Conservation (phyloP, 192 early-diverging fungal genomes). For the Coemansia sp. region DNA sequence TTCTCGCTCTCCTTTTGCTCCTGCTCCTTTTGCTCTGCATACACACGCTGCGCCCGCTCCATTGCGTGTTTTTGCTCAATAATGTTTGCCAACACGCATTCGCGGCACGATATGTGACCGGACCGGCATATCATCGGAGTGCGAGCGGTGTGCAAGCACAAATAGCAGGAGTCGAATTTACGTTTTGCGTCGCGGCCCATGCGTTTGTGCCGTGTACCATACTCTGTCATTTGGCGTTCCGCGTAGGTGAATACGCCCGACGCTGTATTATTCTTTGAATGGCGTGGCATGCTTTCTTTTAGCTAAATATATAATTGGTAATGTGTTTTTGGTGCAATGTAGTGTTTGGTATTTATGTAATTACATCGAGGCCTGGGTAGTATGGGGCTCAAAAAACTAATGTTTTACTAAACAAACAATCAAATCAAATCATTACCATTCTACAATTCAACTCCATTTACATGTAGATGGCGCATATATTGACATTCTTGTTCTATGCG, state of each 20-base stretch:
- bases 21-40: slow-evolving; percentile 47
- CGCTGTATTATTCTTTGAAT: slow-evolving; percentile 94
- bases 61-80: slow-evolving; percentile 82
- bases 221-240: slow-evolving; percentile 80
- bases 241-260: slow-evolving; percentile 88
- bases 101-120: slow-evolving; percentile 87
- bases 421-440: too few species aligned
- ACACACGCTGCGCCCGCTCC: slow-evolving; percentile 45
- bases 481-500: too few species aligned
- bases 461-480: too few species aligned
- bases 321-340: not conserved
- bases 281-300: slow-evolving; percentile 63
- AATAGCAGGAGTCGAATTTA: slow-evolving; percentile 81
- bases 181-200: slow-evolving; percentile 82
- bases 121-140: slow-evolving; percentile 20
- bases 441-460: too few species aligned
- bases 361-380: too few species aligned
- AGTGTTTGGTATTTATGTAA: too few species aligned
- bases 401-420: too few species aligned
- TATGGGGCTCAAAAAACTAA: too few species aligned
- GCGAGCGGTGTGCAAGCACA: slow-evolving; percentile 65
- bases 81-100: slow-evolving; percentile 83
- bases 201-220: slow-evolving; percentile 82
- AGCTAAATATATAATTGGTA: not conserved
- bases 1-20: slow-evolving; percentile 21